Percentiles rank a stretch among this genome's conserved stretches.
These are phyloP conservation scores for Fusarium musae DNA, from an alignment of 2,329 filamentous ascomycete genomes.

Conservation along the genomic window DNA sequence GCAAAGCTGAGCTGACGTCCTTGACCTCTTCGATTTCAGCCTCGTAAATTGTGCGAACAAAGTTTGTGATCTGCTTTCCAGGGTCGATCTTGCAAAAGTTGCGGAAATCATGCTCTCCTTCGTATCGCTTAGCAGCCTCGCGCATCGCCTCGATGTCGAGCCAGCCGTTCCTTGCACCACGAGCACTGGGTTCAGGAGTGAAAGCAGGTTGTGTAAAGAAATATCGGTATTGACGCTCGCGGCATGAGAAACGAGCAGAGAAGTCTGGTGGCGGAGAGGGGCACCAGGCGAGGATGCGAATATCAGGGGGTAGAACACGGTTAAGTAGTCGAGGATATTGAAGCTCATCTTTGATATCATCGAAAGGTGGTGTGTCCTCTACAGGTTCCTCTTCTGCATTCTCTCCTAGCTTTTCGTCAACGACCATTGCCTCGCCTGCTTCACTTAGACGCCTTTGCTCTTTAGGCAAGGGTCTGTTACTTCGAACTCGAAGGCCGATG, in stretches of 20 bases:
- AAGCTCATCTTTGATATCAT: slow-evolving; percentile 83
- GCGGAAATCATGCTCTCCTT: slow-evolving; percentile 91
- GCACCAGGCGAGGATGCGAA: slow-evolving; percentile 93
- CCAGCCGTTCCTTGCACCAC: slow-evolving; percentile 72
- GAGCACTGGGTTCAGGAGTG: slow-evolving; percentile 63
- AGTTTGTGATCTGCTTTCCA: slow-evolving; percentile 88
- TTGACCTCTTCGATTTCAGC: slow-evolving; percentile 80
- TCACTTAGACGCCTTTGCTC: slow-evolving; percentile 40
- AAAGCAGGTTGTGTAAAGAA: slow-evolving; percentile 98
- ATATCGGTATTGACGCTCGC: slow-evolving; percentile 91
- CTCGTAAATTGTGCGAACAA: slow-evolving; percentile 80
- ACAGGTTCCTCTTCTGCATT: slow-evolving; percentile 27
- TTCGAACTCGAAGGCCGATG: slow-evolving; percentile 83
- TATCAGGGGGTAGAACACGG: slow-evolving; percentile 86
- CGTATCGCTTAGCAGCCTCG: slow-evolving; percentile 79
- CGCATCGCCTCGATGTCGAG: slow-evolving; percentile 91
- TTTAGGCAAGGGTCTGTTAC: slow-evolving; percentile 71
- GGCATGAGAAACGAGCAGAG: slow-evolving; percentile 91
- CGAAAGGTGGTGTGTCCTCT: slow-evolving; percentile 54
- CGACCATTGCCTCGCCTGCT: slow-evolving; percentile 38
- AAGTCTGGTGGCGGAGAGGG: slow-evolving; percentile 82
- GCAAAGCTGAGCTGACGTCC: slow-evolving; percentile 63
- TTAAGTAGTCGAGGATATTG: slow-evolving; percentile 87
- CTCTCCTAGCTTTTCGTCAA: slow-evolving; percentile 30
- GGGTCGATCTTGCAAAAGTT: slow-evolving; percentile 97